phyloP scores from a whole-genome alignment of 495 filamentous ascomycete species.

The Neurospora sp. region DNA sequence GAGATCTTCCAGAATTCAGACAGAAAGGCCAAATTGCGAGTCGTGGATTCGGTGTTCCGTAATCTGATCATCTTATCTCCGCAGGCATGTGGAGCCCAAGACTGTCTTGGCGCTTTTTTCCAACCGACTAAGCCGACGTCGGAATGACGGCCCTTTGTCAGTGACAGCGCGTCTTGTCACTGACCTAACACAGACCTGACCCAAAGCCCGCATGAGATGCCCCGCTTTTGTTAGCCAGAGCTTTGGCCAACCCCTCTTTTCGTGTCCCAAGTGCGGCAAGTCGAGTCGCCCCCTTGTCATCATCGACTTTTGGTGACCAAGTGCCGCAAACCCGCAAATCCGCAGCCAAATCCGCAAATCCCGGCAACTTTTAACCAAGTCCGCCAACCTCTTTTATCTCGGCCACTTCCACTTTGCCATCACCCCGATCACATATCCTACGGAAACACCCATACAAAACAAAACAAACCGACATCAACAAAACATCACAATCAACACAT shows the following conservation, averaged over 20 bases:
- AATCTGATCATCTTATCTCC: constrained; percentile 32
- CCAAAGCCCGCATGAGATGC: no score
- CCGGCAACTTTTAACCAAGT: constrained; percentile 13
- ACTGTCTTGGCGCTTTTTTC: background rate
- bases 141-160: constrained; percentile 15
- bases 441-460: background rate
- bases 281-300: constrained; percentile 25
- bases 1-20: background rate
- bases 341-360: constrained; percentile 5
- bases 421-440: background rate
- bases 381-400: constrained; percentile 3
- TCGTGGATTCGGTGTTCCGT: constrained; percentile 8
- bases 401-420: background rate
- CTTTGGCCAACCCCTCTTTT: constrained; percentile 8
- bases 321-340: constrained; percentile 15
- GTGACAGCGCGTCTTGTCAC: background rate
- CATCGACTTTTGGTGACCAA: constrained; percentile 12
- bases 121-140: constrained; percentile 19
- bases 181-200: constrained; percentile 2
- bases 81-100: constrained; percentile 7
- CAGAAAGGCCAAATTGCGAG: background rate
- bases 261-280: constrained; percentile 3
- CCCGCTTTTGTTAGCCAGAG: constrained; percentile 14
- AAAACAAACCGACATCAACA: background rate
- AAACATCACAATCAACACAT: constrained; percentile 1